Evolutionary conservation across 1,284 basidiomycete species (phyloP), one percentile per base, ranked within the genome.

Genomic region (Prillingera fragicola): DNA sequence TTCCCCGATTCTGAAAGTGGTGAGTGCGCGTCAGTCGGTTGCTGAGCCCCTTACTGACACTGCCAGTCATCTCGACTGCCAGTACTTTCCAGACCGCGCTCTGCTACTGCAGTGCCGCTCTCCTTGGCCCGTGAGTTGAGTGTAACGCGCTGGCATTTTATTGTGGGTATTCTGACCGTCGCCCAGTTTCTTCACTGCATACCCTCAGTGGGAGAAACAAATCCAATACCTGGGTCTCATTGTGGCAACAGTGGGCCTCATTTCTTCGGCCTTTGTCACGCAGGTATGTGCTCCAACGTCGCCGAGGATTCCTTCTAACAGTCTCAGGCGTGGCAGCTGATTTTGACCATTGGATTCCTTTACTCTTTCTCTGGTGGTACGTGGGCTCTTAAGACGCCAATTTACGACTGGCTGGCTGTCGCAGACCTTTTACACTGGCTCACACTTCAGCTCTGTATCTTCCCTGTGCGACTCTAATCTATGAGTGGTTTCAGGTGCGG

Each of bases 71-170:
- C 38, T 69, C 69, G 3, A 52, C 68, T 6, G 64, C 68, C 3
- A 63, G 68, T 14, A 67, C 70, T 15, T 47, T 71, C 27, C 63
- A 65, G 46, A 66, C 62, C 6, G 69, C 67, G 5, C 43, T 69
- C 13, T 48, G 64, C 54, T 72, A 70, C 50, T 50, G 48, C 14
- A 46, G 38, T 1, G 59, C 57, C 0, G 56, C 57, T 15, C 27
- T 66, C 14, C 52, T 64, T 18, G 65, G 65, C 13, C 63, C 65
- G 63, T 68, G 34, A 60, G 64, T 61, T 0, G n/a, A 14, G 32
- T 12, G 5, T 2, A 7, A 8, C 5, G 3, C 15, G 14, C 23
- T 26, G 3, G 15, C 25, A 8, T 8, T n/a, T 27, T 8, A 31
- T 17, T 8, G n/a, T 18, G 19, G 18, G 15, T 26, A 14, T 6